Evolutionary conservation across 495 filamentous ascomycete species (phyloP).

Genomic region (Lophiostoma macrostomum): DNA sequence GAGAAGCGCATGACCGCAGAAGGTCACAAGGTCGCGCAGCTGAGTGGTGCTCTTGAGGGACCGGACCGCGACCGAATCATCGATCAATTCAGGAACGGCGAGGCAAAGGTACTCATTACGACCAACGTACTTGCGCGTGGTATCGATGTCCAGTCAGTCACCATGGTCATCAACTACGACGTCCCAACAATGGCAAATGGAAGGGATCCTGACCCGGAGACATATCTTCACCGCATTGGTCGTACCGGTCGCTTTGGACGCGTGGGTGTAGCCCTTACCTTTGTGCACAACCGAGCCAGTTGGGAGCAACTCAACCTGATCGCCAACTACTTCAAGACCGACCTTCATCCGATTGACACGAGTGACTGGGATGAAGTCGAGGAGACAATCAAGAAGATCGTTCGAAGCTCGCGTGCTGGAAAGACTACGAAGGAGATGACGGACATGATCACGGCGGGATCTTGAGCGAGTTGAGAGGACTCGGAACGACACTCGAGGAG

Average conservation of each 20-base stretch:
- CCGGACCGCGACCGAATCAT: constrained; percentile 79
- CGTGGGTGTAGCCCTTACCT: constrained; percentile 91
- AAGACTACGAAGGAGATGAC: constrained; percentile 45
- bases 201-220: constrained; percentile 70
- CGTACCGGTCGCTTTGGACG: constrained; percentile 96
- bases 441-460: constrained; percentile 1
- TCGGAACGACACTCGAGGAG: too few species aligned
- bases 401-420: constrained; percentile 74
- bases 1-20: constrained; percentile 80
- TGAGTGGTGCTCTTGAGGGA: constrained; percentile 84
- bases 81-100: constrained; percentile 78
- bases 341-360: constrained; percentile 52
- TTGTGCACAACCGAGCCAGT: constrained; percentile 76
- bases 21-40: constrained; percentile 82
- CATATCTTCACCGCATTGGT: constrained; percentile 97
- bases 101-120: constrained; percentile 95
- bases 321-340: constrained; percentile 65
- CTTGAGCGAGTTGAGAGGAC: too few species aligned
- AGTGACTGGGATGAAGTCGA: constrained; percentile 88
- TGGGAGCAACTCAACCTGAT: constrained; percentile 75
- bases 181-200: constrained; percentile 50
- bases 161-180: constrained; percentile 96
- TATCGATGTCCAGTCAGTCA: constrained; percentile 94
- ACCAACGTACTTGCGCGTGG: constrained; percentile 97
- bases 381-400: constrained; percentile 70